Evolutionary conservation across 164 flowering plant species (phyloP), one percentile per base, ranked within the genome.

Genomic region (Vitis amurensis): DNA sequence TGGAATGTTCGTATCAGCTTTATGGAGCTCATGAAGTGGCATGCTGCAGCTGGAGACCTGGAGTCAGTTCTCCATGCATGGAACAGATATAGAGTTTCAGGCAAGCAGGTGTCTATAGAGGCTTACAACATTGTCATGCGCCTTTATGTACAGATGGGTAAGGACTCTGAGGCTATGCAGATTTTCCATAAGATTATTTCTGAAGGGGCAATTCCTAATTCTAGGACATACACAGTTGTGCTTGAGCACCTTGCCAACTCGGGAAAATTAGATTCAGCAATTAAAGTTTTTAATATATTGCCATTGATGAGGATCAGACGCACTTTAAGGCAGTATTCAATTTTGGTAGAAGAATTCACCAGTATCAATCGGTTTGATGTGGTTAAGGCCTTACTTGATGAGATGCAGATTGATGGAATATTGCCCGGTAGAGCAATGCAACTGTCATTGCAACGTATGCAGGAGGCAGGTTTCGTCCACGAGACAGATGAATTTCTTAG

Each of bases 261-360:
- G 1, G 89, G 88, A 71, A 86, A 80, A 47, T 59, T 88, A 72
- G 85, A 88, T 53, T 68, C 79, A 2, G 99, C 90, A 2, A 15
- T 85, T 71, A 86, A 89, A 71, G 77, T 95, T 55, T 95, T 95
- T 58, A 71, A 69, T 10, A 23, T 70, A 29, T 82, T 95, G 80
- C 93, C 99, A 0, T 53, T 17, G 68, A 87, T 95, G 89, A 89
- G 98, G 77, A 77, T 95, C 17, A 91, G 85, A 69, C 88, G 87
- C 13, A 90, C 96, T 8, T 75, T 73, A 61, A 83, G 71, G 78
- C 97, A 88, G 77, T 95, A 80, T 69, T 78, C 82, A 6, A 70
- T 87, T 74, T 73, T 95, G 74, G 82, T 83, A 2, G 83, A 85
- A 12, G 88, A 79, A 11, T 86, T 90, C 63, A 66, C 63, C 16